Base-by-base conservation (phyloP, 1,284 basidiomycete species). In the Stygiomarasmius scandens region DNA sequence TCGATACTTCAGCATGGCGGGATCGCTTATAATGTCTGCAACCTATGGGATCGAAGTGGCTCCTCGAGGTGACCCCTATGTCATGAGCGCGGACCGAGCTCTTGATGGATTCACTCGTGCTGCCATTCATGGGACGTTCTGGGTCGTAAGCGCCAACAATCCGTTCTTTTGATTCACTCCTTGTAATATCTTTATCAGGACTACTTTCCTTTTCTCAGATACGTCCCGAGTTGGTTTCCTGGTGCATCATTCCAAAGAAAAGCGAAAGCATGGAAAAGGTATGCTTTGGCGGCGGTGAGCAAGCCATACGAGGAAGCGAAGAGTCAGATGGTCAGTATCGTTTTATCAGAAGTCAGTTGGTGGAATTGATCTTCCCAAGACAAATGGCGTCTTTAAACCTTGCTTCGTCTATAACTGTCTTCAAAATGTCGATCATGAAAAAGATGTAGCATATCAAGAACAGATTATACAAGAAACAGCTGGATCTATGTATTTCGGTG, bases 311-410 rank as follows among this genome's bases (percentile, higher is more conserved):
- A 74, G 41, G 70, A 69, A 32, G 73, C 77, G n/a, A 71, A 76
- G 66, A 64, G 71, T 16, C 71, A 73, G 52, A 74, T 79, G 70
- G 81, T 77, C 55, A 6, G 38, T 41, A 16, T 19, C n/a, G n/a
- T n/a, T n/a, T n/a, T n/a, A n/a, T n/a, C n/a, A n/a, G n/a, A n/a
- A n/a, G n/a, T n/a, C n/a, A n/a, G n/a, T n/a, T n/a, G n/a, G n/a
- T n/a, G n/a, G n/a, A n/a, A n/a, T n/a, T 34, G 8, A 8, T 34
- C 14, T 34, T 34, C 14, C 32, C 32, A 12, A 41, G 38, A 16
- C 38, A 12, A n/a, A 41, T 16, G 38, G 38, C 4, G 16, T 4
- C 5, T 4, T 41, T 4, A 32, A 38, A 20, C 10, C 12, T 14
- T 48, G 49, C 10, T 50, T 29, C 49, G 41, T 49, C 27, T 41